These are phyloP conservation scores for Hypoxylon trugodes DNA, from an alignment of 495 filamentous ascomycete species.

Conservation along the genomic window DNA sequence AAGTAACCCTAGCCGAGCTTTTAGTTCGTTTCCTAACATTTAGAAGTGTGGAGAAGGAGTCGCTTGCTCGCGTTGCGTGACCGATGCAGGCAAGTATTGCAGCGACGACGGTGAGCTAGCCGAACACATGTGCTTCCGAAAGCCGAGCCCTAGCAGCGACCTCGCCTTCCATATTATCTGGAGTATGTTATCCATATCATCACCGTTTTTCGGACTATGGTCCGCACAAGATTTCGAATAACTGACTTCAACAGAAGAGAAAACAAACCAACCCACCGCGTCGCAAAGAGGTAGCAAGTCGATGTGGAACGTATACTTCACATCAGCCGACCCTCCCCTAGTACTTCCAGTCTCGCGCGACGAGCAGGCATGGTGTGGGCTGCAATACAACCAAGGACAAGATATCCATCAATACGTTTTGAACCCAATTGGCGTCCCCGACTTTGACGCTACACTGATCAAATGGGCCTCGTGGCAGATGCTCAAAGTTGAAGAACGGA, in stretches of 20 bases:
- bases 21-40: constrained; percentile 23
- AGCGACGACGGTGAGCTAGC: constrained; percentile 39
- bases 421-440: constrained; percentile 14
- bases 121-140: constrained; percentile 41
- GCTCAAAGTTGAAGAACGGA: constrained; percentile 20
- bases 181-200: constrained; percentile 32
- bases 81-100: constrained; percentile 40
- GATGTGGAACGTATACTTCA: constrained; percentile 27
- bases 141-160: constrained; percentile 31
- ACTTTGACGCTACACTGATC: constrained; percentile 27
- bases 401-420: constrained; percentile 18
- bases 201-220: not conserved
- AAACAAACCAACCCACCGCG: not conserved
- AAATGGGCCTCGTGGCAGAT: constrained; percentile 43
- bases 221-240: not conserved
- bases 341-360: constrained; percentile 20
- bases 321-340: constrained; percentile 11
- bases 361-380: constrained; percentile 19
- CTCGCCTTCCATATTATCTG: constrained; percentile 37
- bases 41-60: constrained; percentile 44
- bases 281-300: constrained; percentile 19
- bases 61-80: constrained; percentile 42
- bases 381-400: constrained; percentile 13
- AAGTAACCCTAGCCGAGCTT: constrained; percentile 15
- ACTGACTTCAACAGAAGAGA: constrained; percentile 21